These are phyloP conservation scores for Kazachstania martiniae DNA, from an alignment of 805 yeast species.

Conservation along the genomic window DNA sequence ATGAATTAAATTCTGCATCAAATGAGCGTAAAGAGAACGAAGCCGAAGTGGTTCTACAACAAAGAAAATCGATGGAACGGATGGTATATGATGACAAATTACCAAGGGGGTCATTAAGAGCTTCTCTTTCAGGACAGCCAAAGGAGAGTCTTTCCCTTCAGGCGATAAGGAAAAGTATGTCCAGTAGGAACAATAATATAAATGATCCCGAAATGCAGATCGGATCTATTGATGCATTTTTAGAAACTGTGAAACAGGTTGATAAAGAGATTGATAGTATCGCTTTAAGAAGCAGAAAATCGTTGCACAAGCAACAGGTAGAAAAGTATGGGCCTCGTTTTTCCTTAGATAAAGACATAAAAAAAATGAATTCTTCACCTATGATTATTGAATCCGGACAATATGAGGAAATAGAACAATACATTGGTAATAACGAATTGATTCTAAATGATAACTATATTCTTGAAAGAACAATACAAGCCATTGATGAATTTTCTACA, in stretches of 20 bases:
- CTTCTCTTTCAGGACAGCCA: conserved; percentile 19
- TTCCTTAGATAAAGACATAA: conserved; percentile 3
- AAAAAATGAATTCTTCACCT: neutral
- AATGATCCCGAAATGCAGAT: conserved; percentile 22
- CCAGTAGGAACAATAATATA: conserved; percentile 5
- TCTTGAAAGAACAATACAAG: conserved; percentile 75
- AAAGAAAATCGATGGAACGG: conserved; percentile 38
- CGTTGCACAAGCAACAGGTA: conserved; percentile 49
- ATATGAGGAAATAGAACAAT: conserved; percentile 17
- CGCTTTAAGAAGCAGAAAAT: conserved; percentile 41
- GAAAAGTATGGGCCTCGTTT: conserved; percentile 35
- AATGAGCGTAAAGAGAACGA: conserved; percentile 61
- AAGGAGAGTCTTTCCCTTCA: conserved; percentile 23
- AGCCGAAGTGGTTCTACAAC: conserved; percentile 61
- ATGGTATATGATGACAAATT: conserved; percentile 10
- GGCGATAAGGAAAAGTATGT: conserved; percentile 24
- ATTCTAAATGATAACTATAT: conserved; percentile 65
- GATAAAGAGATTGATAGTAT: conserved; percentile 45
- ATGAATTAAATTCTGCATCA: conserved; percentile 49
- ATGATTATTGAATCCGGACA: neutral
- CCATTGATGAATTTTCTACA: conserved; percentile 86
- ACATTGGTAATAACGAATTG: conserved; percentile 44
- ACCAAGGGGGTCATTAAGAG: conserved; percentile 27
- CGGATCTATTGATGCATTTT: conserved; percentile 40
- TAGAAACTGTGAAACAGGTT: conserved; percentile 33